phyloP scores from a whole-genome alignment of 768 basidiomycete genomes.

The Mrakia frigida region DNA sequence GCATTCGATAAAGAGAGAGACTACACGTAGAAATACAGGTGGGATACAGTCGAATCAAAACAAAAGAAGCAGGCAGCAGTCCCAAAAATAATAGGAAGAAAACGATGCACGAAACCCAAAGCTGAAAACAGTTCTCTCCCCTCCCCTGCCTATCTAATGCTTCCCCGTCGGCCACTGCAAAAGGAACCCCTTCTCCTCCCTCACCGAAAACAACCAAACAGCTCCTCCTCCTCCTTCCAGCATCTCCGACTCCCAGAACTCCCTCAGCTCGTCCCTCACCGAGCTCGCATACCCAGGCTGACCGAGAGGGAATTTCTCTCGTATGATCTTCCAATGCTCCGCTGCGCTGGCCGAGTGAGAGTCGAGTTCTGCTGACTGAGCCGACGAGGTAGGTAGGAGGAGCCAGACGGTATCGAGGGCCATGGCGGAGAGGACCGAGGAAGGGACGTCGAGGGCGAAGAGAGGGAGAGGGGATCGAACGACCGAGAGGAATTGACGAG shows the following conservation, averaged over 20 bases:
- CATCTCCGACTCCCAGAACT: constrained; percentile 10
- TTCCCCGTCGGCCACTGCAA: constrained; percentile 17
- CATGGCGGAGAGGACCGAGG: constrained; percentile 12
- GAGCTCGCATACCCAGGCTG: constrained; percentile 18
- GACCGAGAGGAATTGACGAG: constrained; percentile 11
- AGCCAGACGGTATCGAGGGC: constrained; percentile 23
- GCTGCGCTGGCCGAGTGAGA: neutral
- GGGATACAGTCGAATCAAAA: neutral
- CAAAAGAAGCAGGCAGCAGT: neutral
- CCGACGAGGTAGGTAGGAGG: neutral
- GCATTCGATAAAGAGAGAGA: too few relatives aligned
- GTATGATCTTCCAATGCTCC: constrained; percentile 21
- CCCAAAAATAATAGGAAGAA: neutral
- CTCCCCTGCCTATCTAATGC: neutral
- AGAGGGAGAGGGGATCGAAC: constrained; percentile 23
- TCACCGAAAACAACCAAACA: constrained; percentile 11
- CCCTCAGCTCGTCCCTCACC: constrained; percentile 26
- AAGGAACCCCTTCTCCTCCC: constrained; percentile 15
- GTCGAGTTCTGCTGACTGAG: neutral
- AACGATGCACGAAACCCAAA: neutral
- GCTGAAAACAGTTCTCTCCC: neutral
- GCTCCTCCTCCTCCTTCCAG: neutral
- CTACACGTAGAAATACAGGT: too few relatives aligned
- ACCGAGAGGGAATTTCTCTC: constrained; percentile 6
- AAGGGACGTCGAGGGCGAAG: constrained; percentile 24